These are phyloP conservation scores for Saccharomycopsis selenospora DNA, from an alignment of 805 yeast species.

Conservation along the genomic window DNA sequence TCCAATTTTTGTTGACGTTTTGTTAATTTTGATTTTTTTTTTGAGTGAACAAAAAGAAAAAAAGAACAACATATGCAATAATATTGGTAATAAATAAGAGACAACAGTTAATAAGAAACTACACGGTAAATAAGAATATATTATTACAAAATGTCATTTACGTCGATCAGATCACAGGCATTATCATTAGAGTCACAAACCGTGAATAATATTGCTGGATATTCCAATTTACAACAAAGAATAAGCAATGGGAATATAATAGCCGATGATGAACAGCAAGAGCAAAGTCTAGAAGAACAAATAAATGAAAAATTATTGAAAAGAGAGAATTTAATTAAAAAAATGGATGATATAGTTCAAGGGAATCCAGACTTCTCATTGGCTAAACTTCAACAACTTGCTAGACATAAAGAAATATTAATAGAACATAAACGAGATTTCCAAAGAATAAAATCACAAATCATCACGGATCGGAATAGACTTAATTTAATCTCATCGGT, in stretches of 20 bases:
- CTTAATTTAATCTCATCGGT: conserved; percentile 69
- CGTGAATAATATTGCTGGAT: conserved; percentile 8
- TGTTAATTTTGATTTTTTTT: too few species aligned
- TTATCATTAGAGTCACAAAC: conserved; percentile 19
- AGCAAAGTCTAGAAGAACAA: background rate
- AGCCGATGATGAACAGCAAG: conserved; percentile 4
- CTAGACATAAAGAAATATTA: conserved; percentile 72
- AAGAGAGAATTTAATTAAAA: conserved; percentile 15
- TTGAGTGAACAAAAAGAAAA: background rate
- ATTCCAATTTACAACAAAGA: conserved; percentile 10
- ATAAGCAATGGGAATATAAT: conserved; percentile 1
- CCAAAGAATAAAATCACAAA: conserved; percentile 47
- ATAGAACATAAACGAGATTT: conserved; percentile 63
- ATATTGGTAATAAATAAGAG: background rate
- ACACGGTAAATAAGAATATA: background rate
- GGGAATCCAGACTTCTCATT: conserved; percentile 53
- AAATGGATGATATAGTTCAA: conserved; percentile 32
- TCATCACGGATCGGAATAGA: conserved; percentile 70
- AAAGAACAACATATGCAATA: conserved; percentile 3
- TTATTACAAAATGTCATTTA: conserved; percentile 18
- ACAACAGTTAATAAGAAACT: background rate
- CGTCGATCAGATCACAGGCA: conserved; percentile 17
- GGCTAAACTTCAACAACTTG: conserved; percentile 71
- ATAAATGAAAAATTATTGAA: conserved; percentile 7
- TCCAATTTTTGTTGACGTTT: too few species aligned